phyloP scores from a whole-genome alignment of 495 filamentous ascomycete genomes.

The Aspergillus leporis region DNA sequence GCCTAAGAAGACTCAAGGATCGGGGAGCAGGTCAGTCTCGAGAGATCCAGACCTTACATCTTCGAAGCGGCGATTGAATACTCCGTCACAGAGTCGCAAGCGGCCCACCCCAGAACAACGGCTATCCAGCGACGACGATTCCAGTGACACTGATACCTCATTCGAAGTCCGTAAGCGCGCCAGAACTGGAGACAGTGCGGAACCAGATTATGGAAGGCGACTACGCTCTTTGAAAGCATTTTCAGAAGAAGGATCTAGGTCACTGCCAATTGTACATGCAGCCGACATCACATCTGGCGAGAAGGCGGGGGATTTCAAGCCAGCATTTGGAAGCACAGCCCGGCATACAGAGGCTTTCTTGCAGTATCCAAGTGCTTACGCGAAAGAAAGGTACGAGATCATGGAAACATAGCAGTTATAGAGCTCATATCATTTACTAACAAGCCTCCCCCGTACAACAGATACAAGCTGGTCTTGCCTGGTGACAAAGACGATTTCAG shows the following conservation, averaged over 20 bases:
- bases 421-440: conserved; percentile 3
- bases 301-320: conserved; percentile 48
- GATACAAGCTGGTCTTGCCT: conserved; percentile 76
- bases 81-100: conserved; percentile 43
- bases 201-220: conserved; percentile 58
- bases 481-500: conserved; percentile 79
- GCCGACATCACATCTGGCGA: conserved; percentile 60
- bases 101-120: conserved; percentile 47
- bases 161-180: conserved; percentile 50
- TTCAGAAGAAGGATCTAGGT: conserved; percentile 50
- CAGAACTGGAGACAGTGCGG: conserved; percentile 41
- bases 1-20: conserved; percentile 27
- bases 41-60: conserved; percentile 32
- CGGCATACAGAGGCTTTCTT: conserved; percentile 56
- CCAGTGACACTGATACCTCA: conserved; percentile 47
- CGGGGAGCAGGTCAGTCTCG: conserved; percentile 37
- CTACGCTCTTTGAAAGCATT: conserved; percentile 63
- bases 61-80: conserved; percentile 37
- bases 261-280: conserved; percentile 64
- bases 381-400: conserved; percentile 62
- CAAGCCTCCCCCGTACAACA: conserved; percentile 30
- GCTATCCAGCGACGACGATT: conserved; percentile 52
- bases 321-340: conserved; percentile 48
- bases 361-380: conserved; percentile 71
- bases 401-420: background rate